These are phyloP conservation scores for Globisporangium orthogonon DNA, from an alignment of 352 stramenopile species.

Conservation along the genomic window DNA sequence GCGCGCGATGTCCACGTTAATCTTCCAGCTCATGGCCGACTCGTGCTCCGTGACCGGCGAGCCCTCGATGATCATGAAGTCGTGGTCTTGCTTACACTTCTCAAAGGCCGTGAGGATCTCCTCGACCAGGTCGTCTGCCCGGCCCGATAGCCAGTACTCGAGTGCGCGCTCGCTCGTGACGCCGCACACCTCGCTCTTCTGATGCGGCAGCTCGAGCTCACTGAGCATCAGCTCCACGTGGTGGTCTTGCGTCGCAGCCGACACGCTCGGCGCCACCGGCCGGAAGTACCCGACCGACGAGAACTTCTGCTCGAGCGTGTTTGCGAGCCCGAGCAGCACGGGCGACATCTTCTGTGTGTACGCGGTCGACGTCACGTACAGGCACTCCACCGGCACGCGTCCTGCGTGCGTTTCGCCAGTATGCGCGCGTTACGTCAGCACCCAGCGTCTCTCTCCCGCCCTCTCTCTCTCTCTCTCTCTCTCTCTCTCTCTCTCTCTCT, in stretches of 20 bases:
- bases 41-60: constrained; percentile 60
- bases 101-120: constrained; percentile 66
- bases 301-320: constrained; percentile 74
- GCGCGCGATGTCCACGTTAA: constrained; percentile 75
- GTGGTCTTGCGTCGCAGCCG: constrained; percentile 36
- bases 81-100: constrained; percentile 39
- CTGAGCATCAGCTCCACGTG: constrained; percentile 66
- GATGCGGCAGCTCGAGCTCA: constrained; percentile 42
- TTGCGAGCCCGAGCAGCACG: constrained; percentile 56
- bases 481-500: no score
- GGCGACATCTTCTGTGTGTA: constrained; percentile 55
- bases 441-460: no score
- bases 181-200: constrained; percentile 44
- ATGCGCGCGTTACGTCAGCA: no score
- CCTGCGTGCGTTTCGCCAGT: no score
- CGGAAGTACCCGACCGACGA: constrained; percentile 70
- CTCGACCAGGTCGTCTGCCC: constrained; percentile 61
- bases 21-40: constrained; percentile 69
- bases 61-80: constrained; percentile 85
- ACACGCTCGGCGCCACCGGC: constrained; percentile 43
- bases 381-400: constrained; percentile 40
- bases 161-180: constrained; percentile 52
- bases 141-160: constrained; percentile 43
- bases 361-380: constrained; percentile 71
- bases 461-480: no score